phyloP scores from a whole-genome alignment of 1,284 basidiomycete genomes.

The Mrakiaceae sp. region DNA sequence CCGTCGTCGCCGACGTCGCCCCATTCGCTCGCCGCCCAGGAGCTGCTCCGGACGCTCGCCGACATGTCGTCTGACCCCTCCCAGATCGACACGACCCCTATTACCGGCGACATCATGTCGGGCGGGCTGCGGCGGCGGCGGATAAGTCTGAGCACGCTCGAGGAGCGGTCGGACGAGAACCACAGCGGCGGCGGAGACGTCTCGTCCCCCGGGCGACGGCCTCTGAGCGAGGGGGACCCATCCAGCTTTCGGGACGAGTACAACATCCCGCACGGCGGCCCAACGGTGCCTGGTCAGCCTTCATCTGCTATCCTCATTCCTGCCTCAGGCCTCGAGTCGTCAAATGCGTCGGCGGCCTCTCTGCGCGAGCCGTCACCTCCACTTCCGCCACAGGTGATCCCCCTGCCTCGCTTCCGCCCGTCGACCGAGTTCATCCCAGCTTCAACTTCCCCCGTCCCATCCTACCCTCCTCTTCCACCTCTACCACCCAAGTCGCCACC shows the following conservation, averaged over 20 bases:
- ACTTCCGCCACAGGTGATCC: not conserved
- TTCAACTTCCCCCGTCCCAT: not conserved
- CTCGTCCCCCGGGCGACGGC: not conserved
- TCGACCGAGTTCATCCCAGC: not conserved
- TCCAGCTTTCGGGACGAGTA: not conserved
- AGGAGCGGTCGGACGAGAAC: not conserved
- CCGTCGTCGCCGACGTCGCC: not conserved
- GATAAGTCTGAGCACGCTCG: not conserved
- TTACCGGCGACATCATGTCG: constrained; percentile 1
- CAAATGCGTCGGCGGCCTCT: not conserved
- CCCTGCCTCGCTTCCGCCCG: not conserved
- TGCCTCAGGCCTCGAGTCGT: not conserved
- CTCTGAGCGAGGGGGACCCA: not conserved
- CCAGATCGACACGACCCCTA: not conserved
- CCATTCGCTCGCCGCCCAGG: not conserved
- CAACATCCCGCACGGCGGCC: not conserved
- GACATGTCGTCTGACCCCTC: constrained; percentile 1
- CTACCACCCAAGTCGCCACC: not conserved
- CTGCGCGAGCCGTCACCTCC: not conserved
- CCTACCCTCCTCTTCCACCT: not conserved
- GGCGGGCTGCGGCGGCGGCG: not conserved
- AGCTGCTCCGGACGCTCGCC: constrained; percentile 1
- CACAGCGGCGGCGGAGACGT: not conserved
- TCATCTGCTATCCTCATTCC: not conserved
- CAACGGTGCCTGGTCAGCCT: no score